A percentile compares a stretch with the other conserved stretches of the same genome.
These are phyloP conservation scores for Babesia sp. DNA, from an alignment of 169 alveolate genomes.

Conservation along the genomic window DNA sequence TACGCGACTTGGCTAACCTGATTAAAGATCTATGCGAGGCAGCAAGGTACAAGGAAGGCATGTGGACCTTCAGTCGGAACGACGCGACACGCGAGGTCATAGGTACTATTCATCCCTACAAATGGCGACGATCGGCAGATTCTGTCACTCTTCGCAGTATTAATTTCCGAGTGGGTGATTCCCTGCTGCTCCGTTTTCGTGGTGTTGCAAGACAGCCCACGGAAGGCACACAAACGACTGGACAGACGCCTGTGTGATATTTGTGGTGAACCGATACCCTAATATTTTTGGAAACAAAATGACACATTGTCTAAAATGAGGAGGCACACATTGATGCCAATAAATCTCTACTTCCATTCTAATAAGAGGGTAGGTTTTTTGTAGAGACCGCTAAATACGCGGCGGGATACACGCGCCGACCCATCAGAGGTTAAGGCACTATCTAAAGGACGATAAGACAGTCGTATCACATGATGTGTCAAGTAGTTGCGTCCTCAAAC, in stretches of 20 bases:
- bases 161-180: slow-evolving; percentile 21
- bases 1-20: slow-evolving; percentile 41
- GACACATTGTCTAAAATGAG: slow-evolving; percentile 7
- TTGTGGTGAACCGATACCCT: not conserved
- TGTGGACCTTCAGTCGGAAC: slow-evolving; percentile 44
- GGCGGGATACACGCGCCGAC: slow-evolving; percentile 42
- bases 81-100: slow-evolving; percentile 7
- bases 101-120: slow-evolving; percentile 1
- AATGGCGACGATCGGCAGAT: not conserved
- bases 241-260: not conserved
- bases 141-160: slow-evolving; percentile 14
- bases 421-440: not conserved
- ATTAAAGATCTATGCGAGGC: slow-evolving; percentile 50
- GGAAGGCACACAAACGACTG: slow-evolving; percentile 4
- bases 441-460: not conserved
- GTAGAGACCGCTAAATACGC: not conserved
- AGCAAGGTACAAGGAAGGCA: slow-evolving; percentile 21
- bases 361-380: slow-evolving; percentile 45
- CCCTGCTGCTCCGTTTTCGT: slow-evolving; percentile 37
- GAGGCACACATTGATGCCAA: slow-evolving; percentile 32
- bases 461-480: not conserved
- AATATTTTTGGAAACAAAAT: not conserved
- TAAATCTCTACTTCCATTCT: slow-evolving; percentile 51
- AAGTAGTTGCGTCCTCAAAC: not conserved
- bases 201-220: slow-evolving; percentile 18